Conservation (phyloP, 202 grass and related monocot species). For the Hordeum pubiflorum region DNA sequence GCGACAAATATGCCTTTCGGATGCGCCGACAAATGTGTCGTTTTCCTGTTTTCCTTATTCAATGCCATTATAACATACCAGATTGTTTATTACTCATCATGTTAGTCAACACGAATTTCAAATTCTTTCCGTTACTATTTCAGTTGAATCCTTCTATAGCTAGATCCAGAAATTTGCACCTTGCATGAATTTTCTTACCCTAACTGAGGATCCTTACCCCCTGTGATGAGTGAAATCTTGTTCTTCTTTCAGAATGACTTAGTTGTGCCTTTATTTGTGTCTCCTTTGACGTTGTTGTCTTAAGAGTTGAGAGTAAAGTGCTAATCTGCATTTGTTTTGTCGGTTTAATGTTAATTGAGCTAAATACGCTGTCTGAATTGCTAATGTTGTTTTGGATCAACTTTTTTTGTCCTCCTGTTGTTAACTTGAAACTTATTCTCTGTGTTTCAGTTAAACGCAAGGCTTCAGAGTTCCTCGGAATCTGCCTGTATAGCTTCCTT, state of each 20-base stretch:
- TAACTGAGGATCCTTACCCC: neutral
- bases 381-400: neutral
- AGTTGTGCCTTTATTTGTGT: neutral
- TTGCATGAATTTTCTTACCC: neutral
- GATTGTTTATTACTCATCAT: neutral
- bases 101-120: neutral
- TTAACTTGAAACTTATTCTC: constrained; percentile 6
- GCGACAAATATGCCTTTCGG: neutral
- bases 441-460: constrained; percentile 31
- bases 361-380: neutral
- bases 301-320: neutral
- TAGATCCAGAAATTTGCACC: neutral
- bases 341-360: neutral
- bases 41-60: neutral
- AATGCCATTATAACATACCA: neutral
- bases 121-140: neutral
- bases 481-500: neutral
- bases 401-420: neutral
- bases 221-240: neutral
- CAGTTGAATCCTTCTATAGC: neutral
- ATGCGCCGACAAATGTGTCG: neutral
- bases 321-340: neutral
- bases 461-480: neutral
- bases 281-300: neutral
- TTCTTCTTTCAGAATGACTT: neutral